These are phyloP conservation scores for Peniophora sp. DNA, from an alignment of 1,284 basidiomycete species.

Conservation along the genomic window DNA sequence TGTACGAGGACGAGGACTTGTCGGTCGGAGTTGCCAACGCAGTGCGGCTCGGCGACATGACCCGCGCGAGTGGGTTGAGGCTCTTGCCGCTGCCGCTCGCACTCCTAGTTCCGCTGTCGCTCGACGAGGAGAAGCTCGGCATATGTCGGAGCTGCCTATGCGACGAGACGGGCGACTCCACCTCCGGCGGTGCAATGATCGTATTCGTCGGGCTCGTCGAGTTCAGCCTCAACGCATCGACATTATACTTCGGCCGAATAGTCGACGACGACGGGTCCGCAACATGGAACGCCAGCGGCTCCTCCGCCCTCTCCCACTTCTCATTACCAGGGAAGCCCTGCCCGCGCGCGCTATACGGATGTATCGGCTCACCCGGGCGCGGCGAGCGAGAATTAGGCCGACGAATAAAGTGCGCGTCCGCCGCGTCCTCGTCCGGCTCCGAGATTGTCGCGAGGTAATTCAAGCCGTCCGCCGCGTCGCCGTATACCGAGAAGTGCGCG, in stretches of 20 bases:
- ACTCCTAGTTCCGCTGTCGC: not conserved
- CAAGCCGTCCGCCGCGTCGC: constrained; percentile 5
- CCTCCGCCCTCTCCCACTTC: not conserved
- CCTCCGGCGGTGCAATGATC: not conserved
- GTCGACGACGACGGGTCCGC: not conserved
- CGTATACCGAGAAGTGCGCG: constrained; percentile 10
- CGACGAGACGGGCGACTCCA: not conserved
- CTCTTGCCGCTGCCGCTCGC: not conserved
- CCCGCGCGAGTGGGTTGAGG: not conserved
- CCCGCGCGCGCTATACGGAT: no score
- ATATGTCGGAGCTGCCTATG: not conserved
- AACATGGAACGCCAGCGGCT: not conserved
- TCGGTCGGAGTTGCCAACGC: not conserved
- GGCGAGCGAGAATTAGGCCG: no score
- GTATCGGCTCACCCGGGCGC: no score
- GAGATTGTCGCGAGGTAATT: not conserved
- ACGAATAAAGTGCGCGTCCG: not conserved
- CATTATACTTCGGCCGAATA: not conserved
- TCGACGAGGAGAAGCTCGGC: not conserved
- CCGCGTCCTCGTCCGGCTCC: not conserved
- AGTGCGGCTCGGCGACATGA: not conserved
- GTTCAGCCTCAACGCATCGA: not conserved
- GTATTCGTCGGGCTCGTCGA: not conserved
- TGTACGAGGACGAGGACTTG: not conserved
- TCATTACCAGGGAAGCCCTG: not conserved